Base-by-base conservation (phyloP, 768 basidiomycete species). In the Neoboletus brunneissimus region DNA sequence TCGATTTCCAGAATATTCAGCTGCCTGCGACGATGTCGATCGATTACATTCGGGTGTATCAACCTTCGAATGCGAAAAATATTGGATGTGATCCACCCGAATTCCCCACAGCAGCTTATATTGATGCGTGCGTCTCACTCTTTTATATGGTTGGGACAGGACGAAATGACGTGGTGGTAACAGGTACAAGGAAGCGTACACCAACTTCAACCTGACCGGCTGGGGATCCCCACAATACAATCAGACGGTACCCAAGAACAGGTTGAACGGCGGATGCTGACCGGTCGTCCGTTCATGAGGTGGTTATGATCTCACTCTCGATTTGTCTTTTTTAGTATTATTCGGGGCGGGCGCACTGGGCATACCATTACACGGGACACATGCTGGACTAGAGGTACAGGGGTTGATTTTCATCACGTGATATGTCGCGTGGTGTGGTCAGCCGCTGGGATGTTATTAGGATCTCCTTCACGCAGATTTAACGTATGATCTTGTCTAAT, bases 31-130 rank as follows among this genome's bases (percentile, higher is more conserved):
- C 75, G 27, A 86, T 94, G 88, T 75, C 75, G 53, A 74, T 94
- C 48, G 94, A 96, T 66, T 95, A 85, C 56, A 84, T 95, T 54
- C 82, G 94, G 2, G 88, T 96, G 13, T 89, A 87, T 63, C 87
- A 88, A 62, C 73, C 75, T 25, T 69, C 75, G 50, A 69, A 73
- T 54, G 62, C 68, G 11, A 71, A 76, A 60, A 85, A 85, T 58
- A 73, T 84, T 38, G 84, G 86, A 15, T 87, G 85, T 60, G 88
- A 93, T 64, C 91, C 93, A 5, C 63, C 71, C 11, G 79, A 82
- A 15, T 86, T 80, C 69, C 93, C 94, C 0, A 97, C 94, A 0
- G 68, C 76, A 12, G 72, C 79, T 0, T 96, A 96, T 68, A 96
- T 95, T 63, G 66, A 86, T 20, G 75, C 79, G 85, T 88, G 69